Evolutionary conservation across 257 asterid genomes (phyloP).

Genomic region (Thymus quinquecostatus): DNA sequence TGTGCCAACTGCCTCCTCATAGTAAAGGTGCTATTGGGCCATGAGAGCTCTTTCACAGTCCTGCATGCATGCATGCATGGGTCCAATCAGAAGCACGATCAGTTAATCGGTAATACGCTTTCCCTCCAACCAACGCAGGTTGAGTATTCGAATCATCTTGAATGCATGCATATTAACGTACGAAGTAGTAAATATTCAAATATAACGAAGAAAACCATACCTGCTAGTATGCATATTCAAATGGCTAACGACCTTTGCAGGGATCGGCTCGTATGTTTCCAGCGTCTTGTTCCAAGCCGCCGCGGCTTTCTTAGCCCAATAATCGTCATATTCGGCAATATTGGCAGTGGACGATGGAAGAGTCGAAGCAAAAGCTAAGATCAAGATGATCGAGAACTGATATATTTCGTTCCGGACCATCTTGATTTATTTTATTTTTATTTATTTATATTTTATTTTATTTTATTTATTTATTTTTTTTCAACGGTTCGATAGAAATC

Average conservation of each 20-base stretch:
- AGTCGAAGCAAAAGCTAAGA: conserved; percentile 39
- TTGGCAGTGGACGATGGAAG: conserved; percentile 41
- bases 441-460: neutral
- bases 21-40: conserved; percentile 31
- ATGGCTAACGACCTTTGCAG: conserved; percentile 45
- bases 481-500: conserved; percentile 27
- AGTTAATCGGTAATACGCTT: neutral
- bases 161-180: no score
- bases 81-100: no score
- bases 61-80: conserved; percentile 28
- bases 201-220: conserved; percentile 17
- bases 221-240: conserved; percentile 43
- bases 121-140: neutral
- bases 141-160: no score
- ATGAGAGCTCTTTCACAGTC: conserved; percentile 36
- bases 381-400: conserved; percentile 31
- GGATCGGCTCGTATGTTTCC: conserved; percentile 50
- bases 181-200: no score
- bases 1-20: conserved; percentile 42
- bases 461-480: conserved; percentile 1
- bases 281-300: conserved; percentile 62
- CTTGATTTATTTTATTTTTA: conserved; percentile 12
- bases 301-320: conserved; percentile 47
- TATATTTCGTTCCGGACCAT: conserved; percentile 34
- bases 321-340: conserved; percentile 41